Evolutionary conservation across 2,329 filamentous ascomycete species (phyloP).

Genomic region (Aspergillus quadrilineatus): DNA sequence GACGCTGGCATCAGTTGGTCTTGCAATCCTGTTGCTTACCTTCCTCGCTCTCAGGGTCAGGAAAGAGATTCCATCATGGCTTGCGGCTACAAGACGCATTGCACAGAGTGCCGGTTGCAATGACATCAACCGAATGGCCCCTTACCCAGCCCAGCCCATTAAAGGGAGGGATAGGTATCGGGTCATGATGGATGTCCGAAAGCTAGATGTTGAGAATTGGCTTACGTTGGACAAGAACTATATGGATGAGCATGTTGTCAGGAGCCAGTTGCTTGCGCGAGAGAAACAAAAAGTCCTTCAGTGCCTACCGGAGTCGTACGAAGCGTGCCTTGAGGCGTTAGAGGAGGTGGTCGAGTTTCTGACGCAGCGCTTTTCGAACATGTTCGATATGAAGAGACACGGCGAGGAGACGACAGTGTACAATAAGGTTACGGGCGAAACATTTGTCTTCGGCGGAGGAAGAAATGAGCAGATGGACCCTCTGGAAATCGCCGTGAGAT

Average conservation of each 20-base stretch:
- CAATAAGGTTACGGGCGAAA: slow-evolving; percentile 48
- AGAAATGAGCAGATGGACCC: slow-evolving; percentile 40
- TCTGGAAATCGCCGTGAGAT: slow-evolving; percentile 51
- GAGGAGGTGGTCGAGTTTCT: slow-evolving; percentile 49
- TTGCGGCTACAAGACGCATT: slow-evolving; percentile 3
- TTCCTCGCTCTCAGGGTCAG: slow-evolving; percentile 29
- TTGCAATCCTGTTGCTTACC: slow-evolving; percentile 31
- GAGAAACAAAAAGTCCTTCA: slow-evolving; percentile 46
- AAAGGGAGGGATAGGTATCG: slow-evolving; percentile 40
- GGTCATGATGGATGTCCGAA: slow-evolving; percentile 51
- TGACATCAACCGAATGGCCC: slow-evolving; percentile 36
- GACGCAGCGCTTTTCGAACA: slow-evolving; percentile 43
- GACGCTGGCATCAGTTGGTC: slow-evolving; percentile 29
- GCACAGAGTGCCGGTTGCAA: slow-evolving; percentile 18
- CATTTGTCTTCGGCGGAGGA: slow-evolving; percentile 39
- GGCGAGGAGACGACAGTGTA: slow-evolving; percentile 33
- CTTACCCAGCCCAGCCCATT: slow-evolving; percentile 41
- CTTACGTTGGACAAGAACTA: slow-evolving; percentile 51
- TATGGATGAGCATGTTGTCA: slow-evolving; percentile 44
- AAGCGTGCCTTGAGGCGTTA: slow-evolving; percentile 50
- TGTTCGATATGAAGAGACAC: slow-evolving; percentile 38
- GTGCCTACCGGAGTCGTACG: slow-evolving; percentile 44
- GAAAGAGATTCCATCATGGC: slow-evolving; percentile 19
- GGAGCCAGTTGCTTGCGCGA: slow-evolving; percentile 41
- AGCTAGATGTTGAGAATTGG: slow-evolving; percentile 49